Conservation (phyloP, 2,329 filamentous ascomycete genomes). For the Hypoxylon sp. region DNA sequence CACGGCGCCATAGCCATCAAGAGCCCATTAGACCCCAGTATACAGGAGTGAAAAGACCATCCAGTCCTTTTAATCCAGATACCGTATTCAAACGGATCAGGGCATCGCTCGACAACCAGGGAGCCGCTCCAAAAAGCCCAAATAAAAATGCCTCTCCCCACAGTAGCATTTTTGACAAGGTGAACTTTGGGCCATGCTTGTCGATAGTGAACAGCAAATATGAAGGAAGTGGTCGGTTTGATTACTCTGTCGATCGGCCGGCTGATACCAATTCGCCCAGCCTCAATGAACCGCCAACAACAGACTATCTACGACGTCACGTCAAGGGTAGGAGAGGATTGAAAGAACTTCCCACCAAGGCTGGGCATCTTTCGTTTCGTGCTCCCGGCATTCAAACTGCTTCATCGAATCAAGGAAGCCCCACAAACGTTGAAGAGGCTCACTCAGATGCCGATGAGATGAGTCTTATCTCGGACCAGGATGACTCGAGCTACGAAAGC, state of each 20-base stretch:
- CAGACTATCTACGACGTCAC: slow-evolving; percentile 62
- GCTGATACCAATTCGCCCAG: slow-evolving; percentile 49
- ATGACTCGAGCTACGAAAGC: slow-evolving; percentile 64
- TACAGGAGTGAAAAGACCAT: slow-evolving; percentile 60
- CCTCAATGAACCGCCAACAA: slow-evolving; percentile 56
- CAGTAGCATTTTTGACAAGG: slow-evolving; percentile 64
- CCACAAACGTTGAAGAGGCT: slow-evolving; percentile 55
- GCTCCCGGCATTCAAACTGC: slow-evolving; percentile 53
- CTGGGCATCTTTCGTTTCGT: slow-evolving; percentile 54
- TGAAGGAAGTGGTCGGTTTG: slow-evolving; percentile 66
- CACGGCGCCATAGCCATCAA: slow-evolving; percentile 45
- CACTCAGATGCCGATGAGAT: slow-evolving; percentile 61
- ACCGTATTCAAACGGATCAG: slow-evolving; percentile 69
- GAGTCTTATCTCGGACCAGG: slow-evolving; percentile 67
- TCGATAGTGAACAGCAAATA: slow-evolving; percentile 70
- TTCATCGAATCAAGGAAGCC: slow-evolving; percentile 54
- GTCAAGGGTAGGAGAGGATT: slow-evolving; percentile 56
- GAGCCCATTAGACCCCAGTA: slow-evolving; percentile 48
- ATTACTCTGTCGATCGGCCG: slow-evolving; percentile 55
- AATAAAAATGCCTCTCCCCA: slow-evolving; percentile 50
- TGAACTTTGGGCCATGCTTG: slow-evolving; percentile 65
- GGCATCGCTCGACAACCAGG: slow-evolving; percentile 57
- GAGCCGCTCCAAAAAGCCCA: slow-evolving; percentile 43
- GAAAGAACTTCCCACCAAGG: slow-evolving; percentile 53
- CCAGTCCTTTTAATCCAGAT: slow-evolving; percentile 68